Percentiles rank a stretch among this genome's conserved stretches.
phyloP scores from a whole-genome alignment of 2,329 filamentous ascomycete species.

The Colletotrichum sp. region DNA sequence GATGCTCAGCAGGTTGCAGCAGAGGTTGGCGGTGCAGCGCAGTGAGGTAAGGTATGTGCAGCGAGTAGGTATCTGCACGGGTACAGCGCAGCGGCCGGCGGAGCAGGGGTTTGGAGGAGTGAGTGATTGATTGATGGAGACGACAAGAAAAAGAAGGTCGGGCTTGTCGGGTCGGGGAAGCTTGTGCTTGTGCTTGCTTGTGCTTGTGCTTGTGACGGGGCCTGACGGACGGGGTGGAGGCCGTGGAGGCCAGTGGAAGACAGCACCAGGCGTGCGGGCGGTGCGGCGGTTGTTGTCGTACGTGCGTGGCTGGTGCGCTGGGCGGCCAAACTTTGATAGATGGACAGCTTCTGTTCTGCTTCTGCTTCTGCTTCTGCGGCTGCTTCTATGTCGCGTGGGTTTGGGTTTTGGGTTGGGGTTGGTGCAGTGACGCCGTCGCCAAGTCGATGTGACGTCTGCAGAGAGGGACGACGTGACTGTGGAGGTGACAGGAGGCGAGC shows the following conservation, averaged over 20 bases:
- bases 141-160: neutral
- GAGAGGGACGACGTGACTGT: neutral
- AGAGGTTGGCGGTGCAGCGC: neutral
- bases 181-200: neutral
- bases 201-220: neutral
- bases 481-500: neutral
- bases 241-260: neutral
- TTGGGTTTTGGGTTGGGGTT: neutral
- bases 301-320: neutral
- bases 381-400: neutral
- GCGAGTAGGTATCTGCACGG: neutral
- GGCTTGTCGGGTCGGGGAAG: slow-evolving; percentile 12
- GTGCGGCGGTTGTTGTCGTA: neutral
- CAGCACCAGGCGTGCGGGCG: neutral
- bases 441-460: slow-evolving; percentile 17
- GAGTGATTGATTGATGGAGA: neutral
- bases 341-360: neutral
- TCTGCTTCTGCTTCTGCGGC: neutral
- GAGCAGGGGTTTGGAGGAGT: neutral
- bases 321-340: neutral
- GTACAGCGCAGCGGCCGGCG: neutral
- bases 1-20: neutral
- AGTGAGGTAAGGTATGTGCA: neutral
- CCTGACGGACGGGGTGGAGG: neutral
- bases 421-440: neutral